These are phyloP conservation scores for Stephania cephalantha DNA, from an alignment of 164 flowering plant species.

Conservation along the genomic window DNA sequence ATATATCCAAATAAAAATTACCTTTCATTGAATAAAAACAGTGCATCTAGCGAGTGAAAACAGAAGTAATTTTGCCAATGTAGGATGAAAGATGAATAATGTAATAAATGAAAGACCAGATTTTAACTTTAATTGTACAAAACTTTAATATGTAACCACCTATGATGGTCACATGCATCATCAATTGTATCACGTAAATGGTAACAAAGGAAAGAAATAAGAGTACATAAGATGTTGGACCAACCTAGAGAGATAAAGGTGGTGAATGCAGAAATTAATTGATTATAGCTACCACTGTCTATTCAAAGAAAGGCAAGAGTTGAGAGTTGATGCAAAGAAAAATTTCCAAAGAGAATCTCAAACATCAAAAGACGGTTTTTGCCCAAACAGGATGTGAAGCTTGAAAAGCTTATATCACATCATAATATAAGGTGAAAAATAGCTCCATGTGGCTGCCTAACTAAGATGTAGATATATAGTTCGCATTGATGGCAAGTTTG, in stretches of 20 bases:
- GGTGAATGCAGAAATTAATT: background rate
- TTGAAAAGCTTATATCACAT: background rate
- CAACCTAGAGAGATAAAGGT: background rate
- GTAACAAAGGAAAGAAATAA: background rate
- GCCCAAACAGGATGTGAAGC: background rate
- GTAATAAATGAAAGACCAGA: no score
- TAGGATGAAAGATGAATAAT: no score
- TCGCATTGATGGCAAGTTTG: background rate
- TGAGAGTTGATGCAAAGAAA: background rate
- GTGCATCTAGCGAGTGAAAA: no score
- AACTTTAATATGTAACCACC: background rate
- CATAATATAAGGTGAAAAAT: background rate
- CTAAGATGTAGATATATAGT: background rate
- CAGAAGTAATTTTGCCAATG: no score
- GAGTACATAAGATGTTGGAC: background rate
- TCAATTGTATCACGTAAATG: background rate
- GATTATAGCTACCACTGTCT: background rate
- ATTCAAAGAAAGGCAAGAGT: background rate
- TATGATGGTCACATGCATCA: background rate
- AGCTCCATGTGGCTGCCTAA: background rate
- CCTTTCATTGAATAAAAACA: no score
- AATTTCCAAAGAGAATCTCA: background rate
- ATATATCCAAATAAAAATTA: no score
- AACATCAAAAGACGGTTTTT: background rate
- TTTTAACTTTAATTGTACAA: no score